Base-by-base conservation (phyloP, 495 filamentous ascomycete genomes). In the Lasiosphaeris hirsuta region DNA sequence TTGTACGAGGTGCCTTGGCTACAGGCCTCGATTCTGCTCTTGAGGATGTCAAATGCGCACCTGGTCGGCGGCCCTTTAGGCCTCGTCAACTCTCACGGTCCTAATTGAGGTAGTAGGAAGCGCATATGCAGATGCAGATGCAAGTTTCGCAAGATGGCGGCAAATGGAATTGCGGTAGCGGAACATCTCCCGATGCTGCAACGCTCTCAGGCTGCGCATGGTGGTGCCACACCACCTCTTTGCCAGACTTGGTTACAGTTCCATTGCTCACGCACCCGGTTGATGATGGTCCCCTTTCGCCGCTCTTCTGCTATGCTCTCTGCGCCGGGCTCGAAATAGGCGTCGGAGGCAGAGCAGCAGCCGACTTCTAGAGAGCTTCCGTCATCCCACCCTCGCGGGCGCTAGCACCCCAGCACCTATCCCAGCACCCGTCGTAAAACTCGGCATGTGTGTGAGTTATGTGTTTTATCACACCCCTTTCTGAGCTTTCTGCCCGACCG, bases 71-170 rank as follows among this genome's bases (percentile, higher is more conserved):
- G 23, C 23, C 23, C 23, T 30, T 30, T 5, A 5, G 23, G 23
- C 5, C 23, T 30, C 23, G 5, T 2, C 23, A 30, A 30, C 23
- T 40, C 34, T 51, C 49, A 35, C 49, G 14, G 33, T 39, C 15
- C n/a, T 36, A 40, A 51, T 51, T 51, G 10, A 39, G 46, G 44
- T 19, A 43, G 40, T 45, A 51, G 44, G 14, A 35, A 15, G 37
- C 7, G 51, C 42, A 37, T 18, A 40, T 37, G 41, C 19, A 50
- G 41, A 34, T 57, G 59, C 59, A 53, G 48, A 43, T 56, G 59
- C 59, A 61, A 19, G 54, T 37, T 34, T 38, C 34, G 17, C 10
- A 19, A 14, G 33, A 33, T 55, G 51, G 33, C 52, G 57, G 57
- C 51, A 54, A 51, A 30, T 51, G 49, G 17, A 13, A 34, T 15